These are phyloP conservation scores for Coriolopsis trogii DNA, from an alignment of 1,284 basidiomycete genomes.

Conservation along the genomic window DNA sequence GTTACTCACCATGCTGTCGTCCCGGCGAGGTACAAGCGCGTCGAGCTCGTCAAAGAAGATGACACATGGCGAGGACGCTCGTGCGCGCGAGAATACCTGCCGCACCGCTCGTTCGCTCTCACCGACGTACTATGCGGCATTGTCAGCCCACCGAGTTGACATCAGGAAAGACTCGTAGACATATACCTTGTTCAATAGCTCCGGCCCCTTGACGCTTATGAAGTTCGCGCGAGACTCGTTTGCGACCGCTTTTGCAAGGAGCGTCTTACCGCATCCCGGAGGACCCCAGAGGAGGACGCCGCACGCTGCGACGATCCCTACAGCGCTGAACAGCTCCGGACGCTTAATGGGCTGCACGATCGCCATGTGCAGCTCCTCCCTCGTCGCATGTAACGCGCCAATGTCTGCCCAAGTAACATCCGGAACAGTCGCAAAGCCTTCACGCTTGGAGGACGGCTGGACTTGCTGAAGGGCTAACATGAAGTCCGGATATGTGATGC, in stretches of 20 bases:
- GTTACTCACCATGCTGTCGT: slow-evolving; percentile 87
- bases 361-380: slow-evolving; percentile 96
- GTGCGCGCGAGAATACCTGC: slow-evolving; percentile 89
- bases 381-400: slow-evolving; percentile 85
- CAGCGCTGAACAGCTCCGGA: slow-evolving; percentile 85
- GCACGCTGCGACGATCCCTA: slow-evolving; percentile 87
- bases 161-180: slow-evolving; percentile 2
- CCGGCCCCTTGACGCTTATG: slow-evolving; percentile 97
- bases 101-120: slow-evolving; percentile 96
- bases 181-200: slow-evolving; percentile 90
- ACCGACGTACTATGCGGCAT: slow-evolving; percentile 81
- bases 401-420: slow-evolving; percentile 96
- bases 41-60: slow-evolving; percentile 98
- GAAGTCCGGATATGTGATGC: slow-evolving; percentile 85
- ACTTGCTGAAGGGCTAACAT: slow-evolving; percentile 78
- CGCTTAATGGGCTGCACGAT: slow-evolving; percentile 94
- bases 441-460: slow-evolving; percentile 95
- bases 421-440: slow-evolving; percentile 97
- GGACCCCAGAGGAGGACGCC: slow-evolving; percentile 99
- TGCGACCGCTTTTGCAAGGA: slow-evolving; percentile 95
- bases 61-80: slow-evolving; percentile 88
- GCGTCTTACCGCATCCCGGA: slow-evolving; percentile 95
- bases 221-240: slow-evolving; percentile 95
- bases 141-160: neutral
- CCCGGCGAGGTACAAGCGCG: slow-evolving; percentile 91